Conservation (phyloP, 768 basidiomycete genomes). For the Mycena rebaudengoi region DNA sequence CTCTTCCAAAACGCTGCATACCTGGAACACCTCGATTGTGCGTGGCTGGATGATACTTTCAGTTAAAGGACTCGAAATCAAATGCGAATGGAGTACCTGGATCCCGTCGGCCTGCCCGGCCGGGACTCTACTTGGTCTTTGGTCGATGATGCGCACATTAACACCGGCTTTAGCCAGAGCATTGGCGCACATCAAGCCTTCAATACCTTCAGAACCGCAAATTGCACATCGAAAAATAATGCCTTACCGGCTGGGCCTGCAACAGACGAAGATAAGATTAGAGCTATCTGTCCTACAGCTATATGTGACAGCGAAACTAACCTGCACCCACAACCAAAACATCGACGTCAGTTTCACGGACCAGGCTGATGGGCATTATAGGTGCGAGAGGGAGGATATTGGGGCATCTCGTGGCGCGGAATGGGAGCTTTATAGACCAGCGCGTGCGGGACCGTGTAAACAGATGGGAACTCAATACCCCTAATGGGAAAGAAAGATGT, state of each 20-base stretch:
- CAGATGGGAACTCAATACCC: not conserved
- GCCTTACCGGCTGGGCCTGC: conserved; percentile 58
- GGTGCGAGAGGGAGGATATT: not conserved
- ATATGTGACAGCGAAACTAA: no score
- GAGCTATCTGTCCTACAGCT: no score
- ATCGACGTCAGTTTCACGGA: conserved; percentile 55
- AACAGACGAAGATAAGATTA: no score
- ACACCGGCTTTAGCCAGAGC: conserved; percentile 65
- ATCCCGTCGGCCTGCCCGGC: conserved; percentile 71
- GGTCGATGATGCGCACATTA: conserved; percentile 67
- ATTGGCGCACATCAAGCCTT: conserved; percentile 74
- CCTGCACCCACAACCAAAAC: conserved; percentile 72
- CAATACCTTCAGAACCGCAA: not conserved
- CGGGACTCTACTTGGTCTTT: conserved; percentile 57
- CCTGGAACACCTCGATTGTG: conserved; percentile 61
- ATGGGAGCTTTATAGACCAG: conserved; percentile 5
- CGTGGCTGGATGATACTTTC: conserved; percentile 36
- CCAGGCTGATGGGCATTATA: conserved; percentile 33
- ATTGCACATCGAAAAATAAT: not conserved
- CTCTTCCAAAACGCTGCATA: conserved; percentile 20
- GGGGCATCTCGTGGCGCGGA: not conserved
- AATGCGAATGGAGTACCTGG: conserved; percentile 56
- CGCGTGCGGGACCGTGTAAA: not conserved
- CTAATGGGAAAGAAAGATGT: not conserved
- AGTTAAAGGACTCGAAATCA: not conserved